Evolutionary conservation across 2,329 filamentous ascomycete genomes (phyloP).

Genomic region (Fusarium penzigii): DNA sequence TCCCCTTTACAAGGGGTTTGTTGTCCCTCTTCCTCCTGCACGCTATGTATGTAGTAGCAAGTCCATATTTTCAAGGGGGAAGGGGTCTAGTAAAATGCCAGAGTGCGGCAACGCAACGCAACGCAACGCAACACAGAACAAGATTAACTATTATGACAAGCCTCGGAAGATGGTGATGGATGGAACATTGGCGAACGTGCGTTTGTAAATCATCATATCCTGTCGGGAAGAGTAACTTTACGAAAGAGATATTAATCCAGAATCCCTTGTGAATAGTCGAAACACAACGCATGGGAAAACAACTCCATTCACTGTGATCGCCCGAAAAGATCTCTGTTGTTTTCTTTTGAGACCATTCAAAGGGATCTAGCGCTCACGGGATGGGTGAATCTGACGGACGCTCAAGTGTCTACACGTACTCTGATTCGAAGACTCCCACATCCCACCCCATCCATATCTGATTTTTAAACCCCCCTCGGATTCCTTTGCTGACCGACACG

Average conservation of each 20-base stretch:
- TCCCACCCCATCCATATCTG: background rate
- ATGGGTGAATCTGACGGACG: background rate
- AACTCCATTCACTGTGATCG: too few relatives aligned
- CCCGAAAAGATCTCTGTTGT: background rate
- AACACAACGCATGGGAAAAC: too few relatives aligned
- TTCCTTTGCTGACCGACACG: background rate
- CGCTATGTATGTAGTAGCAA: conserved; percentile 6
- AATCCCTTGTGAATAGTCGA: too few relatives aligned
- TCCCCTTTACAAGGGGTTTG: conserved; percentile 25
- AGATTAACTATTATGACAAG: background rate
- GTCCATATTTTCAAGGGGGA: background rate
- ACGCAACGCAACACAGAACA: background rate
- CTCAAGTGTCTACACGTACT: background rate
- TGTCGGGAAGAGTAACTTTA: background rate
- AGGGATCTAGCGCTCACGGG: background rate
- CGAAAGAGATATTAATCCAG: too few relatives aligned
- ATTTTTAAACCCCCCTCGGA: background rate
- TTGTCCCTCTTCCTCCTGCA: background rate
- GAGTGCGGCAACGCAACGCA: background rate
- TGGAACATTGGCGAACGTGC: background rate
- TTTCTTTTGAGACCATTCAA: background rate
- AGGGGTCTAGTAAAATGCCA: conserved; percentile 7
- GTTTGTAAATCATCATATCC: background rate
- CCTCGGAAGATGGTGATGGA: background rate
- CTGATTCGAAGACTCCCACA: background rate